Conservation (phyloP, 1,284 basidiomycete genomes). For the Austroboletus olivaceoglutinosus region DNA sequence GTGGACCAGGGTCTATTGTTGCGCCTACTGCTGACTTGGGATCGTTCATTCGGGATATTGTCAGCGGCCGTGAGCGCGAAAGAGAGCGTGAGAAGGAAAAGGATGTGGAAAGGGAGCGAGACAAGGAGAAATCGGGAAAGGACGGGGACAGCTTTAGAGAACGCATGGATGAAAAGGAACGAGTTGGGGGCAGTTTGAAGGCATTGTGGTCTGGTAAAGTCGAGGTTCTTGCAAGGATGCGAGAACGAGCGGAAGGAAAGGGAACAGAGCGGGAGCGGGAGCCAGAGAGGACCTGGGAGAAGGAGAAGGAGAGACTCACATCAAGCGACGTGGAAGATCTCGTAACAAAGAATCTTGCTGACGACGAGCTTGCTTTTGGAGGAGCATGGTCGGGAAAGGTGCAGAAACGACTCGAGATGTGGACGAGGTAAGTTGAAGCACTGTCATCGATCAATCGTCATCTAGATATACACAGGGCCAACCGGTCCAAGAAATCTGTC, state of each 20-base stretch:
- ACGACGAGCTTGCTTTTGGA: conserved; percentile 38
- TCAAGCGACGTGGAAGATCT: conserved; percentile 37
- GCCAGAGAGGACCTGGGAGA: conserved; percentile 18
- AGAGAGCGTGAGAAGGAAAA: conserved; percentile 29
- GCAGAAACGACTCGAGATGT: conserved; percentile 67
- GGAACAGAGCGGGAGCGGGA: conserved; percentile 21
- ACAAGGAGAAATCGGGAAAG: conserved; percentile 33
- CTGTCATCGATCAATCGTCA: not conserved
- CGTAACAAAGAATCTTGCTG: conserved; percentile 21
- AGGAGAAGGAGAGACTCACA: conserved; percentile 19
- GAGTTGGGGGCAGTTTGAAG: conserved; percentile 34
- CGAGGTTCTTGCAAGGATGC: conserved; percentile 26
- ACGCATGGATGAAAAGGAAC: conserved; percentile 36
- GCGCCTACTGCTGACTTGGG: conserved; percentile 48
- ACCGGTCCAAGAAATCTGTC: conserved; percentile 34
- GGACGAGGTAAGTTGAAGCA: conserved; percentile 57
- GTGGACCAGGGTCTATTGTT: conserved; percentile 37
- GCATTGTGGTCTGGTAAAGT: conserved; percentile 36
- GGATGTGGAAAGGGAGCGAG: conserved; percentile 31
- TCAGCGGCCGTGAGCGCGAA: conserved; percentile 34
- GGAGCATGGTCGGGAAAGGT: conserved; percentile 59
- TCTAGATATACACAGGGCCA: conserved; percentile 25
- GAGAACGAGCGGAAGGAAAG: conserved; percentile 31
- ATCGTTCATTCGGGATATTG: conserved; percentile 33
- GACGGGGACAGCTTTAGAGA: conserved; percentile 35